phyloP scores from a whole-genome alignment of 192 early-diverging fungal genomes.

The Umbelopsis isabellina region DNA sequence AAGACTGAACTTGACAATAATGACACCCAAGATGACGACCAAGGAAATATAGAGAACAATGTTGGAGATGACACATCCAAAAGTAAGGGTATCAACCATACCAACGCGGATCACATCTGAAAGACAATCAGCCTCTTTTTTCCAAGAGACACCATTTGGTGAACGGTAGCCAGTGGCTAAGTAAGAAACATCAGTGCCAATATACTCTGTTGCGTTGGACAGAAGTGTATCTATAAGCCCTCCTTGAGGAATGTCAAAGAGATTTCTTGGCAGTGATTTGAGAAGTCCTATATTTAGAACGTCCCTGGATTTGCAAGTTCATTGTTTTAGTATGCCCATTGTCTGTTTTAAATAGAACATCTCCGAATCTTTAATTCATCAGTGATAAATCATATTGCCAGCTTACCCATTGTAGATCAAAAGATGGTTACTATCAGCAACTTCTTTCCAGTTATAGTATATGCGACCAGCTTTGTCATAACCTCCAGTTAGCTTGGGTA shows the following conservation, averaged over 20 bases:
- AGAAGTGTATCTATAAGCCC: constrained; percentile 34
- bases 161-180: constrained; percentile 39
- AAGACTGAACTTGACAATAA: constrained; percentile 72
- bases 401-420: constrained; percentile 41
- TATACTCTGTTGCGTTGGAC: constrained; percentile 18
- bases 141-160: constrained; percentile 45
- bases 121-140: constrained; percentile 70
- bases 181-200: constrained; percentile 61
- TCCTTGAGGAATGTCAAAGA: constrained; percentile 28
- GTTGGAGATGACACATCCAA: constrained; percentile 85
- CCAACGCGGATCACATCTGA: constrained; percentile 80
- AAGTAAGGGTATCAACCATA: constrained; percentile 75
- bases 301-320: constrained; percentile 29
- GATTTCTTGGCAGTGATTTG: constrained; percentile 26
- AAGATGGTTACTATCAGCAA: constrained; percentile 30
- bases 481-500: constrained; percentile 21
- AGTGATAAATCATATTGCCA: neutral
- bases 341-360: neutral
- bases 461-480: constrained; percentile 40
- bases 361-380: neutral
- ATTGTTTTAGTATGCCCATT: neutral
- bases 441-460: constrained; percentile 40
- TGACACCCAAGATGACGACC: constrained; percentile 67
- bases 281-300: constrained; percentile 42
- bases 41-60: constrained; percentile 81